phyloP scores from a whole-genome alignment of 306 rosid genomes.

The Corylus americana region DNA sequence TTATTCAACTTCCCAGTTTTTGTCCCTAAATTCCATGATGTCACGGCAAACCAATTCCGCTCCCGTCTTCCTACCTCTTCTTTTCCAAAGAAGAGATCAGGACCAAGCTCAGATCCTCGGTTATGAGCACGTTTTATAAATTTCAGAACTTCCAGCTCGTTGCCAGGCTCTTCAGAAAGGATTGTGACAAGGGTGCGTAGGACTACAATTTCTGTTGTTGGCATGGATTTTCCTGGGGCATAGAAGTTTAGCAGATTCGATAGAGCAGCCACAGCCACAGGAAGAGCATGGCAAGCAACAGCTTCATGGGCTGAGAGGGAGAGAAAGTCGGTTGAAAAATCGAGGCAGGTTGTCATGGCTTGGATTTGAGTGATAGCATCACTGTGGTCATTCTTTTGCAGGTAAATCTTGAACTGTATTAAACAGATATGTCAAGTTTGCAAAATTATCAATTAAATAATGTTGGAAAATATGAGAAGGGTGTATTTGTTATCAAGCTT shows the following conservation, averaged over 20 bases:
- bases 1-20: constrained; percentile 64
- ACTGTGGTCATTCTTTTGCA: constrained; percentile 69
- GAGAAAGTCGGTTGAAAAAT: constrained; percentile 81
- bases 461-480: constrained; percentile 27
- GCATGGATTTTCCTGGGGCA: constrained; percentile 70
- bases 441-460: constrained; percentile 4
- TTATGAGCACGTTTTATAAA: constrained; percentile 56
- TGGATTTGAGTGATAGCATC: constrained; percentile 75
- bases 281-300: constrained; percentile 80
- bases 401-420: constrained; percentile 82
- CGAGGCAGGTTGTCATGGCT: constrained; percentile 81
- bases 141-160: constrained; percentile 63
- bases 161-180: constrained; percentile 65
- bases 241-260: constrained; percentile 67
- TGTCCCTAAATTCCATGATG: constrained; percentile 87
- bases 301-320: constrained; percentile 98
- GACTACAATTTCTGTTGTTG: constrained; percentile 73
- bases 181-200: constrained; percentile 82
- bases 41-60: constrained; percentile 85
- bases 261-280: constrained; percentile 78
- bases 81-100: constrained; percentile 73
- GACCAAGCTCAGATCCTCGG: constrained; percentile 67
- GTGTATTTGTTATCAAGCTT: not conserved
- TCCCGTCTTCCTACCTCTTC: constrained; percentile 88
- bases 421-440: constrained; percentile 25